A percentile compares a stretch with the other conserved stretches of the same genome.
phyloP scores from a whole-genome alignment of 2,329 filamentous ascomycete genomes.

The Aspergillus calidoustus region DNA sequence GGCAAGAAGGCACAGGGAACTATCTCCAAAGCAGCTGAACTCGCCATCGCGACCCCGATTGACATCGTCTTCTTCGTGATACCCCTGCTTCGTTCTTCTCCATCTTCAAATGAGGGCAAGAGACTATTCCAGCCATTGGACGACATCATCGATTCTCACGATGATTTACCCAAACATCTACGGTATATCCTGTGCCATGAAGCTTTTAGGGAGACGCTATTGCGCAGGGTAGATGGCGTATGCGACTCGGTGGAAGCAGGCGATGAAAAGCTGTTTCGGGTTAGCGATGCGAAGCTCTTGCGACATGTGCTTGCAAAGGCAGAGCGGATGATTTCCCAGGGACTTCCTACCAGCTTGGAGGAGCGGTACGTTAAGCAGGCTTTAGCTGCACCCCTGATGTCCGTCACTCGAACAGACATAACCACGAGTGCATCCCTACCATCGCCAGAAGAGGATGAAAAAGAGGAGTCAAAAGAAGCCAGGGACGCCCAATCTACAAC shows the following conservation, averaged over 20 bases:
- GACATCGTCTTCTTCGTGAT: constrained; percentile 85
- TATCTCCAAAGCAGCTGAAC: constrained; percentile 68
- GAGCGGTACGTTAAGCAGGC: constrained; percentile 78
- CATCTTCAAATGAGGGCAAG: constrained; percentile 43
- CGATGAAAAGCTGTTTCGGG: constrained; percentile 81
- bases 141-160: constrained; percentile 53
- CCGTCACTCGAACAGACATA: constrained; percentile 63
- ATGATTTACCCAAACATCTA: constrained; percentile 47
- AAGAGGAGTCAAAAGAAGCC: constrained; percentile 31
- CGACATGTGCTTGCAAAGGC: constrained; percentile 72
- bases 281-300: constrained; percentile 74
- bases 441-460: constrained; percentile 22
- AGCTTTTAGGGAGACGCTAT: constrained; percentile 54
- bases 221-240: constrained; percentile 68
- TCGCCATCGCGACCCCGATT: constrained; percentile 82
- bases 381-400: constrained; percentile 76
- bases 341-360: constrained; percentile 80
- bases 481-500: constrained; percentile 39
- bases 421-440: constrained; percentile 25
- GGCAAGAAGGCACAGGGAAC: constrained; percentile 54
- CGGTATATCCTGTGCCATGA: constrained; percentile 46
- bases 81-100: constrained; percentile 64
- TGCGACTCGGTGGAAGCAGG: constrained; percentile 85
- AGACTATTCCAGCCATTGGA: constrained; percentile 53
- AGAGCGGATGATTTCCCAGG: constrained; percentile 64